Base-by-base conservation (phyloP, 2,329 filamentous ascomycete genomes). In the Xylariales sp. region DNA sequence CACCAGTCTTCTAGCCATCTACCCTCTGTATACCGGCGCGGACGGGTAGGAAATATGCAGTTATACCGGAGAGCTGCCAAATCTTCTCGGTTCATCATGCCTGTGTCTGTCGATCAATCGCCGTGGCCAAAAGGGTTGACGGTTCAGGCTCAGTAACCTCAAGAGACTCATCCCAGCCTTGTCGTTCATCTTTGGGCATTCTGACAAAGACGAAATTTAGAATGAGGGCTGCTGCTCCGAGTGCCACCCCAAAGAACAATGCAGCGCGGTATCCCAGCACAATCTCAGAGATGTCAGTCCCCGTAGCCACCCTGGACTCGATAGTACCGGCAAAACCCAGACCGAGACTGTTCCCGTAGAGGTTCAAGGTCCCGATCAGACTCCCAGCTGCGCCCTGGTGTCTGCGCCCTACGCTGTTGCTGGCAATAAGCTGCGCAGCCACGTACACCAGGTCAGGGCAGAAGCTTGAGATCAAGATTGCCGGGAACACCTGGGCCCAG, bases 351-450 rank as follows among this genome's bases (percentile, higher is more conserved):
- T 60, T 61, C 1, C 62, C 64, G 40, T 70, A 71, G 12, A 63
- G 51, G 34, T 64, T 55, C 11, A 72, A 42, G 0, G 63, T 66
- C 1, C 71, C 70, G 6, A 77, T 63, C 3, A 78, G 51, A 12
- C 63, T 69, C 0, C 63, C 68, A 0, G 72, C 72, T 3, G 76
- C 59, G 0, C 74, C 73, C 35, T 77, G 71, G 16, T 77, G 61
- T 5, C 62, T 59, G 3, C 61, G 57, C 3, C 49, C 57, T 20
- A 76, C 71, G 1, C 62, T 64, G 40, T 76, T 74, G 38, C 72
- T 75, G 0, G 71, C 69, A 38, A 76, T 72, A 5, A 77, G 69
- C 41, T 76, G 69, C 0, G 69, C 69, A 7, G 28, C 69, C 0
- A 69, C 66, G 37, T 66, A 74, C 5, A 72, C 61, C 3, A 76